Conservation (phyloP, 495 filamentous ascomycete species). For the Aspergillus heteromorphus region DNA sequence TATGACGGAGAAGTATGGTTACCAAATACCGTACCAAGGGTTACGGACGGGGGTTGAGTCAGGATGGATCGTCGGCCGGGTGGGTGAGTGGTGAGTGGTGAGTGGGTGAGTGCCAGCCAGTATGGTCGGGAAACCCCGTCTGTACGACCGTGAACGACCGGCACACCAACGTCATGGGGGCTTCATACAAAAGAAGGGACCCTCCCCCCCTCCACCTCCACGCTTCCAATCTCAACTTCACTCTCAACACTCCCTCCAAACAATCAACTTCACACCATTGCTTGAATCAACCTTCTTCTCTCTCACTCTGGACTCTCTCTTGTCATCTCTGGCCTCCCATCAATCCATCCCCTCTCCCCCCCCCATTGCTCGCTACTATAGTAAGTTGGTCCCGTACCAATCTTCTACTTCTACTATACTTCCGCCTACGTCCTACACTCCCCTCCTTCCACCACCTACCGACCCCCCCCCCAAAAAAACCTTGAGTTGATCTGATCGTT, state of each 20-base stretch:
- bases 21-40: too few relatives aligned
- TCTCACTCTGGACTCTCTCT: not conserved
- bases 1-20: not conserved
- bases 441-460: too few relatives aligned
- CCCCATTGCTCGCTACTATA: not conserved
- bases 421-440: too few relatives aligned
- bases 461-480: too few relatives aligned
- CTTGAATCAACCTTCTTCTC: not conserved
- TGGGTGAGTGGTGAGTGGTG: too few relatives aligned
- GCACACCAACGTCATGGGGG: slow-evolving; percentile 1
- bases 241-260: not conserved
- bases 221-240: not conserved
- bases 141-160: not conserved
- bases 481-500: not conserved
- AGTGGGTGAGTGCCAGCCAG: not conserved
- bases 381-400: not conserved
- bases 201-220: not conserved
- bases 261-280: not conserved
- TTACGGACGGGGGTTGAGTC: too few relatives aligned
- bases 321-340: not conserved
- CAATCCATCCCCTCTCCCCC: not conserved
- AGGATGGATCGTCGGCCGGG: too few relatives aligned
- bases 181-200: not conserved
- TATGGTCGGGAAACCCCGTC: not conserved
- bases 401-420: not conserved